A percentile compares a stretch with the other conserved stretches of the same genome.
Conservation (phyloP, 768 basidiomycete genomes). For the Lepiota venenata region DNA sequence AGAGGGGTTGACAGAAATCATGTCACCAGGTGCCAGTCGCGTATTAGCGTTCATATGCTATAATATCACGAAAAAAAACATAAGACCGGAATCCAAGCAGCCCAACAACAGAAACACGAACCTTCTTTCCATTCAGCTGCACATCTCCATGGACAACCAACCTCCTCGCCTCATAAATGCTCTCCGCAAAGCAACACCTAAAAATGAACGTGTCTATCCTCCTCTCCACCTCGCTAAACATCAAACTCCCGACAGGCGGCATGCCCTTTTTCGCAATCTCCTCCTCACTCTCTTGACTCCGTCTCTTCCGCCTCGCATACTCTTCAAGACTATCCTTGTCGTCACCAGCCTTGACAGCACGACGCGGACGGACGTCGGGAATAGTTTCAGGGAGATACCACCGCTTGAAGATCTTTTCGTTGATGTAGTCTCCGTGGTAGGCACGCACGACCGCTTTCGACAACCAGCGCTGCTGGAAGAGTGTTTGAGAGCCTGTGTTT, state of each 20-base stretch:
- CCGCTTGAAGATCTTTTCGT: constrained; percentile 89
- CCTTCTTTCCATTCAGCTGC: constrained; percentile 85
- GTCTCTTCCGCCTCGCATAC: constrained; percentile 56
- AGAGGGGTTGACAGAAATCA: constrained; percentile 83
- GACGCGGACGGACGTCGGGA: constrained; percentile 77
- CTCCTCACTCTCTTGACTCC: constrained; percentile 43
- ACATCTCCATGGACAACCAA: constrained; percentile 88
- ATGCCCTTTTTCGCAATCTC: constrained; percentile 60
- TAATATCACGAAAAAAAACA: neutral
- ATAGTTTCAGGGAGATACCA: constrained; percentile 90
- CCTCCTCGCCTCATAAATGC: constrained; percentile 86
- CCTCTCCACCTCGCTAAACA: constrained; percentile 94
- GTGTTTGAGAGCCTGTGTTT: constrained; percentile 44
- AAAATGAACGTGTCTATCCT: constrained; percentile 92
- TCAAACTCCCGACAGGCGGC: constrained; percentile 92
- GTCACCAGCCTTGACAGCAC: constrained; percentile 35
- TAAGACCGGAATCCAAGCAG: neutral
- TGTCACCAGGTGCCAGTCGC: constrained; percentile 89
- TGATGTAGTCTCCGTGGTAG: constrained; percentile 95
- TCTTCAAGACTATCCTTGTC: constrained; percentile 47
- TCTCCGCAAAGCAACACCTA: constrained; percentile 81
- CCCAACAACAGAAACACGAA: constrained; percentile 31
- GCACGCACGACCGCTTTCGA: constrained; percentile 85
- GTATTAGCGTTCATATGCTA: constrained; percentile 86
- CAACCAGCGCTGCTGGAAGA: constrained; percentile 91